phyloP scores from a whole-genome alignment of 1,284 basidiomycete genomes.

The Rhodotorula sp. region DNA sequence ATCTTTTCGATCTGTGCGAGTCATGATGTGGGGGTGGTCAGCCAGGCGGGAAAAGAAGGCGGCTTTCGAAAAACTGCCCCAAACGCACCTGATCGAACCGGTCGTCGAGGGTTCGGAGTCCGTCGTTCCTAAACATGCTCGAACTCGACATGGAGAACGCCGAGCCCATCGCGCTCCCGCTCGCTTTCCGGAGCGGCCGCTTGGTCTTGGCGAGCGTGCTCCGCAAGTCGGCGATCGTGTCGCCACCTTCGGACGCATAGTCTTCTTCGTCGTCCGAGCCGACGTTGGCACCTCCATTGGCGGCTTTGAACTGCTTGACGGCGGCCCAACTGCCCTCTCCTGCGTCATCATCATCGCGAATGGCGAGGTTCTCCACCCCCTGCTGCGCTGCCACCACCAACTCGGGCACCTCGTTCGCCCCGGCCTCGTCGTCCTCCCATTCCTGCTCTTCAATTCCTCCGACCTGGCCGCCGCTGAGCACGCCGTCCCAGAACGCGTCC shows the following conservation, averaged over 20 bases:
- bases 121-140: conserved; percentile 90
- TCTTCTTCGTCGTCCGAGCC: conserved; percentile 50
- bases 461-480: conserved; percentile 43
- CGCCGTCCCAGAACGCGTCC: conserved; percentile 57
- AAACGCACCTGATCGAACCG: conserved; percentile 80
- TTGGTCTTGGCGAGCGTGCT: conserved; percentile 63
- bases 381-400: conserved; percentile 46
- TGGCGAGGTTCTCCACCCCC: conserved; percentile 63
- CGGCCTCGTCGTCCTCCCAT: conserved; percentile 24
- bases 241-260: conserved; percentile 62
- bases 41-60: neutral
- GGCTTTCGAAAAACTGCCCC: no score
- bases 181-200: conserved; percentile 71
- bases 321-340: conserved; percentile 29
- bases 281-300: conserved; percentile 25
- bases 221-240: conserved; percentile 62
- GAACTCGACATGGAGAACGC: conserved; percentile 97
- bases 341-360: conserved; percentile 4
- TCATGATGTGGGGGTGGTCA: neutral
- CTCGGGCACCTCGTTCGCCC: neutral
- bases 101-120: conserved; percentile 84
- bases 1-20: conserved; percentile 65
- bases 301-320: conserved; percentile 52
- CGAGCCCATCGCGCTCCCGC: conserved; percentile 51
- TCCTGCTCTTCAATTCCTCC: conserved; percentile 34